phyloP scores from a whole-genome alignment of 1,139 yeast genomes.

The Hansenula anomala region DNA sequence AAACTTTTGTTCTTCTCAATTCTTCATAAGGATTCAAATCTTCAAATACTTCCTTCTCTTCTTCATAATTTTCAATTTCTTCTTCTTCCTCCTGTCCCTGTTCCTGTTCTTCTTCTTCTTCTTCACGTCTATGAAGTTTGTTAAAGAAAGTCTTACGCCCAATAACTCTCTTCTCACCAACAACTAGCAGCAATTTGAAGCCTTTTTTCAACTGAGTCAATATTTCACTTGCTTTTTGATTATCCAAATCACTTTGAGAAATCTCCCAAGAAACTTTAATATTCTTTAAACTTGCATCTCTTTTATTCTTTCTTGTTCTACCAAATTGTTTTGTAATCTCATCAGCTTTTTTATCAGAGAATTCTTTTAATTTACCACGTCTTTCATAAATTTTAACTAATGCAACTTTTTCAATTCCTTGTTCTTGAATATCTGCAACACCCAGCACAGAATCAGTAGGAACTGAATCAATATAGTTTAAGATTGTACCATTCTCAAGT shows the following conservation, averaged over 20 bases:
- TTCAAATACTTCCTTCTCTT: neutral
- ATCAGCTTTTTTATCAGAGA: conserved; percentile 33
- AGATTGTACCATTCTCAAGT: neutral
- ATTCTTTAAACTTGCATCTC: conserved; percentile 29
- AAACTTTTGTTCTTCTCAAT: conserved; percentile 21
- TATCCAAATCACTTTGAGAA: conserved; percentile 33
- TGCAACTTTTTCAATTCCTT: neutral
- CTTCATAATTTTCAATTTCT: conserved; percentile 11
- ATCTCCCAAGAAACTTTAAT: conserved; percentile 42
- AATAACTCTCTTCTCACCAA: conserved; percentile 27
- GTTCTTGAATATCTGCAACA: conserved; percentile 9
- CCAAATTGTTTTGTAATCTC: conserved; percentile 26
- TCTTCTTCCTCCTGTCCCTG: conserved; percentile 8
- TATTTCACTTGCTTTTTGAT: conserved; percentile 41
- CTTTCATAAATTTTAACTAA: conserved; percentile 16
- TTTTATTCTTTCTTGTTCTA: conserved; percentile 20
- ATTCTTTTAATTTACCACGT: conserved; percentile 28
- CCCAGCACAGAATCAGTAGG: conserved; percentile 12
- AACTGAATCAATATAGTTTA: conserved; percentile 3
- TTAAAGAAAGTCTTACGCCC: neutral
- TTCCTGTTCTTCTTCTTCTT: conserved; percentile 5
- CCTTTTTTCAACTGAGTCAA: conserved; percentile 33
- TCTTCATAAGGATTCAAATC: conserved; percentile 11
- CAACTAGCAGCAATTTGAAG: conserved; percentile 29
- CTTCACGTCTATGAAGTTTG: too few relatives aligned